Base-by-base conservation (phyloP, 495 filamentous ascomycete species). In the Podospora conica region DNA sequence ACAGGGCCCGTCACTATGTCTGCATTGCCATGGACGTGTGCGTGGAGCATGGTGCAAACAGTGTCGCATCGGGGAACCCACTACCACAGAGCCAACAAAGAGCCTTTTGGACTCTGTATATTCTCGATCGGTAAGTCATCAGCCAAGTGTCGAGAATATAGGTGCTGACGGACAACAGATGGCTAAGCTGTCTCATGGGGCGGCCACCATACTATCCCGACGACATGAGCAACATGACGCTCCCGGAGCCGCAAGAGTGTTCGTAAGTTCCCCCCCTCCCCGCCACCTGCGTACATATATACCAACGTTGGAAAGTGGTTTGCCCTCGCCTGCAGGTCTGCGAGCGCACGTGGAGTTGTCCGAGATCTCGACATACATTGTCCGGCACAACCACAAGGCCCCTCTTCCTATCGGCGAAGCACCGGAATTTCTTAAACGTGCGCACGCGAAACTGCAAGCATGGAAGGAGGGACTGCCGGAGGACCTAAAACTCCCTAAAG, bases 61-160 rank as follows among this genome's bases (percentile, higher is more conserved):
- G 71, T 40, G 73, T 76, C 9, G 65, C 64, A 27, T 62, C 68
- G 9, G 66, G 69, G 2, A 67, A 71, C 56, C 78, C 79, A 61
- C 40, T n/a, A 18, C 40, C 18, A 18, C 3, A 48, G 18, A 23
- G 54, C n/a, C 68, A 68, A 0, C 75, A 76, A 48, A 65, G 79
- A 54, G 67, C 69, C 7, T 82, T 82, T 31, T 82, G 79, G 79
- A 81, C 76, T 9, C 68, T 80, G 15, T 81, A 77, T 56, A 74
- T 76, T 22, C 58, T 82, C 15, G 79, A 82, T 56, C 68, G 78
- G 72, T 80, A 66, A 66, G 71, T 20, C 22, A 28, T n/a, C 22
- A 20, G 15, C 24, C 25, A 21, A 6, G 53, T 21, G 62, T 24
- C 33, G 29, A 28, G 33, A 25, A 55, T 20, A 23, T 5, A 27